Percentiles rank a stretch among this genome's conserved stretches.
Conservation (phyloP, 1,284 basidiomycete genomes). For the Apiotrichum brassicae region DNA sequence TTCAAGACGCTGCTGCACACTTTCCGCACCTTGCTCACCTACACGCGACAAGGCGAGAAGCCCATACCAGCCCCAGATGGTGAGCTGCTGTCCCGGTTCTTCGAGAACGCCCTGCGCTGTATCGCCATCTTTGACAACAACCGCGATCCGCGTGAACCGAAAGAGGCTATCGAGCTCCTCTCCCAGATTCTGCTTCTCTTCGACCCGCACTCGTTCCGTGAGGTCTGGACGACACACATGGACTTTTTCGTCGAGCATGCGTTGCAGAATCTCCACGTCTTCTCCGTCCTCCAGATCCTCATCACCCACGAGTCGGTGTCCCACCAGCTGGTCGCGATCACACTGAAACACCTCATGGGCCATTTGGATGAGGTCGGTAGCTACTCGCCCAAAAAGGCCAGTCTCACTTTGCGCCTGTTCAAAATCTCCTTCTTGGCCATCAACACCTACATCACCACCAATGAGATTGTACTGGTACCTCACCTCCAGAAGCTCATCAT, state of each 20-base stretch:
- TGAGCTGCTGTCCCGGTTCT: constrained; percentile 77
- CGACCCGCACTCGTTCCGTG: constrained; percentile 85
- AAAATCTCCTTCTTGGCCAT: constrained; percentile 96
- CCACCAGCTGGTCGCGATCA: constrained; percentile 84
- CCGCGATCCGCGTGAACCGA: constrained; percentile 69
- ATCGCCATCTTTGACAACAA: constrained; percentile 74
- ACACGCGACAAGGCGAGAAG: constrained; percentile 72
- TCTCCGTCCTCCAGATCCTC: constrained; percentile 82
- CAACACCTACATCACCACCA: constrained; percentile 65
- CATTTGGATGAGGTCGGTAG: constrained; percentile 79
- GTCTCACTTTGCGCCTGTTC: constrained; percentile 81
- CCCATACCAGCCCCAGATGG: constrained; percentile 66
- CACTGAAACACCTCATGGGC: constrained; percentile 80
- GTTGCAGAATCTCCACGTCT: constrained; percentile 68
- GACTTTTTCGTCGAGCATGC: constrained; percentile 77
- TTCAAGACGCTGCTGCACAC: constrained; percentile 87
- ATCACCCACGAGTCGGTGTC: constrained; percentile 78
- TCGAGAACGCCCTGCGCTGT: constrained; percentile 76
- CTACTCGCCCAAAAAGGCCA: constrained; percentile 68
- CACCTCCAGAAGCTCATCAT: constrained; percentile 92
- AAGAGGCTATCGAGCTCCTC: constrained; percentile 82
- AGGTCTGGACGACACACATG: constrained; percentile 88
- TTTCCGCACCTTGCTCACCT: constrained; percentile 73
- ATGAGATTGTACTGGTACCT: constrained; percentile 86
- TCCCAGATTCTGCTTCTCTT: constrained; percentile 70